A percentile compares a stretch with the other conserved stretches of the same genome.
Evolutionary conservation across 768 basidiomycete species (phyloP).

Genomic region (Ephemerocybe angulata): DNA sequence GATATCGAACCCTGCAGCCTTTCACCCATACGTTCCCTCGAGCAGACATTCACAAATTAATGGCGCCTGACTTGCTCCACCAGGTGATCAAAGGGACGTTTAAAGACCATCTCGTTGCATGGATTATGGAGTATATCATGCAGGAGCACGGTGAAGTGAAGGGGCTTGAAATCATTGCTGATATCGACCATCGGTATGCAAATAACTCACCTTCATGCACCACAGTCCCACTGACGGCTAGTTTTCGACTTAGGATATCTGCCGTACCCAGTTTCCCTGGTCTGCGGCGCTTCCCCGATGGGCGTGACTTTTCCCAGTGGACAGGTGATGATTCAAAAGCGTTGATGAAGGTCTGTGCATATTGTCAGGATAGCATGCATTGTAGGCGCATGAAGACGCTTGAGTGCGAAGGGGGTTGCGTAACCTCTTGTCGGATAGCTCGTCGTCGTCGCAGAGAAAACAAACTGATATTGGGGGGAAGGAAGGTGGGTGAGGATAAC

Average conservation of each 20-base stretch:
- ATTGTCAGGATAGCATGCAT: no score
- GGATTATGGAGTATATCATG: conserved; percentile 27
- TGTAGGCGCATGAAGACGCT: no score
- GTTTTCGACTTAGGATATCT: conserved; percentile 20
- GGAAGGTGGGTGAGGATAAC: no score
- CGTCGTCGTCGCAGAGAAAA: no score
- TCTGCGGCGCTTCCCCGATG: conserved; percentile 26
- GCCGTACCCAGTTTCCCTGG: conserved; percentile 24
- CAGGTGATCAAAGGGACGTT: conserved; percentile 35
- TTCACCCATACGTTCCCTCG: conserved; percentile 32
- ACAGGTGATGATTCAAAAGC: conserved; percentile 36
- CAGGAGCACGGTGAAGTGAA: conserved; percentile 10
- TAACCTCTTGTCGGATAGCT: no score
- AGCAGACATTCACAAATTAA: conserved; percentile 31
- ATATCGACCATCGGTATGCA: conserved; percentile 28
- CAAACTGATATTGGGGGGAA: no score
- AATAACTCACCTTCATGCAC: neutral
- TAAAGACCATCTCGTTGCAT: conserved; percentile 36
- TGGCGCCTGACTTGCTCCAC: conserved; percentile 31
- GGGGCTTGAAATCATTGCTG: conserved; percentile 23
- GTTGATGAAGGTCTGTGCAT: conserved; percentile 31
- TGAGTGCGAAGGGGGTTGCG: no score
- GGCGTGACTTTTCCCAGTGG: conserved; percentile 34
- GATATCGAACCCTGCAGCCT: conserved; percentile 20
- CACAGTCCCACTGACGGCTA: neutral